Evolutionary conservation across 306 rosid species (phyloP), one percentile per base, ranked within the genome.

Genomic region (Nissolia schottii): DNA sequence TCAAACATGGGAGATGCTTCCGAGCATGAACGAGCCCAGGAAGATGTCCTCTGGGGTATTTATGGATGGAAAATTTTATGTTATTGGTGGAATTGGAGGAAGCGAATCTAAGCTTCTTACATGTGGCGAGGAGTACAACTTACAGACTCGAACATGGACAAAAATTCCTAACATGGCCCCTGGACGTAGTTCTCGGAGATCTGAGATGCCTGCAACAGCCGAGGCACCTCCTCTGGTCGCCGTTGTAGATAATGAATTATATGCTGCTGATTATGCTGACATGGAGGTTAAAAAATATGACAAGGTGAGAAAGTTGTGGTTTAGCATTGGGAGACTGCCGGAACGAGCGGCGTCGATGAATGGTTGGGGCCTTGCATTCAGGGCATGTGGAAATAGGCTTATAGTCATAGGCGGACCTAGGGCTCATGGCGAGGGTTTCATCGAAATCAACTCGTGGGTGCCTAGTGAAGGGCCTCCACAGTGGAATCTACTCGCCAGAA

Each of bases 361-460:
- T 63, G 97, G 97, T 60, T 92, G 97, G 97, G 97, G 97, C 35
- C 91, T 92, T 35, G 97, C 96, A 0, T 92, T 92, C 64, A 86
- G 92, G 76, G 97, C 97, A 12, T 92, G 97, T 45, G 97, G 97
- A 14, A 83, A 89, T 32, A 73, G 77, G 74, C 97, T 92, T 2
- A 87, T 92, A 54, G 96, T 92, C 43, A 89, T 92, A 7, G 93
- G 96, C 2, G 97, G 96, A 32, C 96, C 90, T 3, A 85, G 90
- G 81, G 63, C 84, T 11, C 60, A 59, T 3, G 96, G 92, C 5
- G 96, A 84, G 79, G 90, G 90, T 73, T 89, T 75, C 29, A 89
- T 92, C 28, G 96, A 92, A 80, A 80, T 92, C 73, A 92, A 92
- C 68, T 78, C 96, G 10, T 92, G 97, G 93, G 92, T 83, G 41